Conservation (phyloP, 805 yeast species). For the Hanseniaspora hatyaiensis region DNA sequence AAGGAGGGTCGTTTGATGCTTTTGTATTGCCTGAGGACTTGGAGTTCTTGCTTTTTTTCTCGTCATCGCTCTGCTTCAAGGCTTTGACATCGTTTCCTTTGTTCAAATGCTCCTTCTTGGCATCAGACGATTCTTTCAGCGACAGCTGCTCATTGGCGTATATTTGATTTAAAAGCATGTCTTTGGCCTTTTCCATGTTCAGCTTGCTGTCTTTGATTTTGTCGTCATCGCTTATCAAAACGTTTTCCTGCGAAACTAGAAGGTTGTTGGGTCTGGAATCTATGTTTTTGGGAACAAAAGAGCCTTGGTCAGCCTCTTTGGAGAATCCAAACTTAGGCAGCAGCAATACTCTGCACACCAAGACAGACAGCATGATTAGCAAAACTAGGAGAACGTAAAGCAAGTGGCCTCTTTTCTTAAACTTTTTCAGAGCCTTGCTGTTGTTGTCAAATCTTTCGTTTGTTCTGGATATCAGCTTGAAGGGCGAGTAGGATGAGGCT, state of each 20-base stretch:
- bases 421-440: not conserved
- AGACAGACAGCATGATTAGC: not conserved
- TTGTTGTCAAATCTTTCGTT: not conserved
- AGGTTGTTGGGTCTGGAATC: not conserved
- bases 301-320: not conserved
- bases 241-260: slow-evolving; percentile 6
- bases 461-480: not conserved
- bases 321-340: not conserved
- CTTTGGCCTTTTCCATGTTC: slow-evolving; percentile 12
- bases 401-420: not conserved
- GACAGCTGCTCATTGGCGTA: not conserved
- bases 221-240: not conserved
- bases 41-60: not conserved
- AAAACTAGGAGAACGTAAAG: not conserved
- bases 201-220: slow-evolving; percentile 8
- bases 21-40: not conserved
- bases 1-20: slow-evolving; percentile 1
- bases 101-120: not conserved
- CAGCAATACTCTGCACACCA: not conserved
- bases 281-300: not conserved
- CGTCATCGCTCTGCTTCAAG: slow-evolving; percentile 15
- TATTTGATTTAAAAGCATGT: not conserved
- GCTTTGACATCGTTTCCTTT: slow-evolving; percentile 15
- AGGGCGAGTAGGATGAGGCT: not conserved
- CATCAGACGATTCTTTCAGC: not conserved